A percentile compares a stretch with the other conserved stretches of the same genome.
phyloP scores from a whole-genome alignment of 2,329 filamentous ascomycete genomes.

The Ceratocystis papillata region DNA sequence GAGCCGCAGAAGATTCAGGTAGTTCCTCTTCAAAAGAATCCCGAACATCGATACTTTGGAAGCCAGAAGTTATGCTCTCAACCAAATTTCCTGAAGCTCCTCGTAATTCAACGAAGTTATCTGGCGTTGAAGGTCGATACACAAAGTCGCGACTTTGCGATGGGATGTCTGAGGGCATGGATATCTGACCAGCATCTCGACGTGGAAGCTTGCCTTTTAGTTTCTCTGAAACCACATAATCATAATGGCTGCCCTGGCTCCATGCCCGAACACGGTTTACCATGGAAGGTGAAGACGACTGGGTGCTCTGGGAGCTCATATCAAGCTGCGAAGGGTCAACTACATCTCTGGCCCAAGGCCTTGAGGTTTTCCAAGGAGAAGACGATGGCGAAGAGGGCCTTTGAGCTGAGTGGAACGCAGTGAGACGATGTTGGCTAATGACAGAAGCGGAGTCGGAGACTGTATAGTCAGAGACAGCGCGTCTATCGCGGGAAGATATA shows the following conservation, averaged over 20 bases:
- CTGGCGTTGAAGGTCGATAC: constrained; percentile 17
- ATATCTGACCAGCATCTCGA: background rate
- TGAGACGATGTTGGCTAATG: constrained; percentile 23
- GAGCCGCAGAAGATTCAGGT: constrained; percentile 21
- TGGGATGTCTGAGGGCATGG: background rate
- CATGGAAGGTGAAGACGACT: constrained; percentile 17
- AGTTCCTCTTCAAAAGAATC: constrained; percentile 16
- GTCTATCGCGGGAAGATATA: constrained; percentile 13
- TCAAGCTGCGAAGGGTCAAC: constrained; percentile 19
- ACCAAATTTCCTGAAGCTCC: constrained; percentile 13
- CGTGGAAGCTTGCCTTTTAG: constrained; percentile 17
- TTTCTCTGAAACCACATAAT: constrained; percentile 12
- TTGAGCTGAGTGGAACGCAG: constrained; percentile 19
- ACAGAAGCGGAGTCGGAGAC: constrained; percentile 22
- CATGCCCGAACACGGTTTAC: constrained; percentile 16
- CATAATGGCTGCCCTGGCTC: constrained; percentile 19
- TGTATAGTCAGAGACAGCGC: constrained; percentile 5
- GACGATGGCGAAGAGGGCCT: background rate
- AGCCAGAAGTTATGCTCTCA: constrained; percentile 21
- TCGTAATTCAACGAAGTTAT: background rate
- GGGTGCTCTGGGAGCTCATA: constrained; percentile 4
- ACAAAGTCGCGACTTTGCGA: background rate
- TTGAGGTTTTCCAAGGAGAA: background rate
- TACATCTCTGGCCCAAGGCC: constrained; percentile 21
- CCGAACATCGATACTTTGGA: constrained; percentile 15